Evolutionary conservation across 2,329 filamentous ascomycete species (phyloP), one percentile per base, ranked within the genome.

Genomic region (Colletotrichum lindemuthianum): DNA sequence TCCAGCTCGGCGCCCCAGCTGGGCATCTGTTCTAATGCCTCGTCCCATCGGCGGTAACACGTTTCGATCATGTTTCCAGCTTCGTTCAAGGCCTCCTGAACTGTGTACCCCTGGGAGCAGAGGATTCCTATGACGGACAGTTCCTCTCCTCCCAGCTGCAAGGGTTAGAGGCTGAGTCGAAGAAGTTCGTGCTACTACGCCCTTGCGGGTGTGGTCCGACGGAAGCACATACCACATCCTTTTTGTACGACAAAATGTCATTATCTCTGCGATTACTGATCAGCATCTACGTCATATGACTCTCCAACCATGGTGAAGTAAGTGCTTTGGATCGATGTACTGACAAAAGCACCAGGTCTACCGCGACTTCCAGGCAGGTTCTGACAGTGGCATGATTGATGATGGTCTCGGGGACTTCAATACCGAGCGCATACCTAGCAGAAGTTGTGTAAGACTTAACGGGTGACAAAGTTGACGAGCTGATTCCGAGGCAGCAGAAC

Each of bases 201-300:
- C 24, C 24, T 24, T 24, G 24, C 5, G 24, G 24, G 5, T 24
- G 2, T 24, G 24, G 24, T 24, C 24, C 5, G 24, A 4, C 1
- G 34, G 36, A 7, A 50, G 48, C 6, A 39, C 48, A 15, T 16
- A 51, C 48, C 7, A 51, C 34, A 11, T 51, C 48, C 34, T 51
- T 51, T 15, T 51, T 51, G n/a, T 51, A 51, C 24, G 48, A 51
- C 10, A 51, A 34, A 36, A 51, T 15, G 8, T 51, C 48, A 32
- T 51, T 51, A 15, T 51, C 48, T 15, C 48, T 51, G 34, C 12
- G 13, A n/a, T 2, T 24, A 1, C 33, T 51, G 24, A 24, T 24
- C 24, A 24, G 24, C 24, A 5, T 24, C 24, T 24, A 24, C 24
- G 24, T 24, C 24, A 4, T 24, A 24, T 24, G 24, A 5, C 24